Conservation (phyloP, 1,284 basidiomycete species). For the Microbotryum lychnidis-dioicae region DNA sequence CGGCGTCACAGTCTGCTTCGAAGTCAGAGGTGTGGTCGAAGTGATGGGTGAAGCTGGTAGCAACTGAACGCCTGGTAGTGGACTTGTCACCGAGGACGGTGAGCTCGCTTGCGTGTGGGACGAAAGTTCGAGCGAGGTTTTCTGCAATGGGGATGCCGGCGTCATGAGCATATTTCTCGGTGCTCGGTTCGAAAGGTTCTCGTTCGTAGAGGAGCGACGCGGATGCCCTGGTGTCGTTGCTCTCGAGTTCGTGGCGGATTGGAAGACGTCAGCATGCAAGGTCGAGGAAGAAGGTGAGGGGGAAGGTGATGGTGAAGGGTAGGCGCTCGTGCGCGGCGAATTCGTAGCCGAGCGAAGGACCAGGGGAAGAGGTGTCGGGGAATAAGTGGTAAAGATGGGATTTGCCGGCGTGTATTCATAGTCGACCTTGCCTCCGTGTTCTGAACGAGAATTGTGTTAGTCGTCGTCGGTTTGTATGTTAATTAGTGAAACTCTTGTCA, state of each 20-base stretch:
- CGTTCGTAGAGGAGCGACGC: neutral
- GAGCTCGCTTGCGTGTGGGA: neutral
- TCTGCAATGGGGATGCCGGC: too few species aligned
- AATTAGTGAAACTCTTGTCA: neutral
- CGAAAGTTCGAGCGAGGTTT: too few species aligned
- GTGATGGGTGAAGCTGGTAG: neutral
- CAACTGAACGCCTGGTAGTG: neutral
- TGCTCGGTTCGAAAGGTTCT: too few species aligned
- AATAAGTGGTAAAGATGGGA: constrained; percentile 30
- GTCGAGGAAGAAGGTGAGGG: constrained; percentile 19
- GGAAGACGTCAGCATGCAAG: constrained; percentile 18
- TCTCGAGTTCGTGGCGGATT: neutral
- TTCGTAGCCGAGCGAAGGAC: constrained; percentile 5
- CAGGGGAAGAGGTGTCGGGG: constrained; percentile 10
- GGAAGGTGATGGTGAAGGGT: constrained; percentile 14
- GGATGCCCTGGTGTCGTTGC: constrained; percentile 3
- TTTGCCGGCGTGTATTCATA: constrained; percentile 32
- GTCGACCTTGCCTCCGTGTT: constrained; percentile 29
- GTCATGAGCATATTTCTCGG: too few species aligned
- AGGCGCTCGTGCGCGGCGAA: neutral
- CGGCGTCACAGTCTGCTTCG: neutral
- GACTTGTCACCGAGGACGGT: constrained; percentile 1
- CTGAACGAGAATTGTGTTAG: constrained; percentile 7
- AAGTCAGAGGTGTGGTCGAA: neutral
- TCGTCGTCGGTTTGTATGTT: neutral